These are phyloP conservation scores for Salix viminalis DNA, from an alignment of 345 rosid genomes.

Conservation along the genomic window DNA sequence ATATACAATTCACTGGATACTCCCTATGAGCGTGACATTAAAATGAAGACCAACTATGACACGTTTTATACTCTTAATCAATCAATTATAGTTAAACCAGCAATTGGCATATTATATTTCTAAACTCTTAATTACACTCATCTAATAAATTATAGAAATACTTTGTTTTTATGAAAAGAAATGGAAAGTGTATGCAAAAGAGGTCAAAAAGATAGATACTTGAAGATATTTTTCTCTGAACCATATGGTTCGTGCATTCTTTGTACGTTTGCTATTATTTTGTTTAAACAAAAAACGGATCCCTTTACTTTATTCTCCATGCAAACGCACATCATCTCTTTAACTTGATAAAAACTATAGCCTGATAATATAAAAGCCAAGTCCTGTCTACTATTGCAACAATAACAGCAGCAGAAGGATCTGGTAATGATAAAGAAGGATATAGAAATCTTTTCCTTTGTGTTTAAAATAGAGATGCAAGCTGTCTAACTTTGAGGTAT, in stretches of 20 bases:
- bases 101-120: neutral
- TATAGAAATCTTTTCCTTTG: neutral
- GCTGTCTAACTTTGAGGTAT: constrained; percentile 21
- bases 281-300: too few relatives aligned
- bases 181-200: neutral
- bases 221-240: neutral
- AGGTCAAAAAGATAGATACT: neutral
- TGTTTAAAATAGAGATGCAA: constrained; percentile 9
- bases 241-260: constrained; percentile 16
- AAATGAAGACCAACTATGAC: neutral
- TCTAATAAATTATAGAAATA: neutral
- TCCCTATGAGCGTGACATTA: neutral
- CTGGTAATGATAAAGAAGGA: neutral
- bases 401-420: neutral
- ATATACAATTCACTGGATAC: neutral
- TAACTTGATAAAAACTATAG: neutral
- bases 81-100: neutral
- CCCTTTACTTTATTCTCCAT: too few relatives aligned
- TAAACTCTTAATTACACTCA: neutral
- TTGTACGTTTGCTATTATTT: too few relatives aligned
- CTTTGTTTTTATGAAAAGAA: neutral
- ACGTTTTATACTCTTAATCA: neutral
- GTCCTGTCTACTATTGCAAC: neutral
- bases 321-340: too few relatives aligned
- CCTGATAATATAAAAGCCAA: neutral